Evolutionary conservation across 352 stramenopile species (phyloP).

Genomic region (Phytophthora rubi): DNA sequence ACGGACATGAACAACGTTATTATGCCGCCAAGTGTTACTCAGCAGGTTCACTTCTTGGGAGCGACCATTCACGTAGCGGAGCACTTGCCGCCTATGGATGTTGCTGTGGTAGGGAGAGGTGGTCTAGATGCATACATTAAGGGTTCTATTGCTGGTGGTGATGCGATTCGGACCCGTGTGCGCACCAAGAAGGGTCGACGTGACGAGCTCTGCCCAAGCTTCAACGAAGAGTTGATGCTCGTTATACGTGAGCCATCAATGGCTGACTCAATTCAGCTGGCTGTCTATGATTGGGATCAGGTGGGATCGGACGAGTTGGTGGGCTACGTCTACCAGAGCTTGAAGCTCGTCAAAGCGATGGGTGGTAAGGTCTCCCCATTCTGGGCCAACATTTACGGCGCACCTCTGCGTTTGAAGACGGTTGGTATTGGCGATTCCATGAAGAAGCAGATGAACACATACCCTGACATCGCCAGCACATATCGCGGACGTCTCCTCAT

Average conservation of each 20-base stretch:
- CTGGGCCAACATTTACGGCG: constrained; percentile 85
- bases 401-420: constrained; percentile 61
- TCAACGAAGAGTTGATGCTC: constrained; percentile 84
- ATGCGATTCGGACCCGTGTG: constrained; percentile 73
- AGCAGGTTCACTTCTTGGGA: constrained; percentile 78
- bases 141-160: constrained; percentile 58
- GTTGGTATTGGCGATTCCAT: constrained; percentile 64
- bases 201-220: constrained; percentile 69
- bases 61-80: constrained; percentile 74
- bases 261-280: constrained; percentile 76
- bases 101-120: constrained; percentile 61
- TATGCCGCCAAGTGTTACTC: constrained; percentile 77
- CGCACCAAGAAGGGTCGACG: constrained; percentile 79
- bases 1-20: constrained; percentile 71
- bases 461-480: constrained; percentile 79
- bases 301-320: constrained; percentile 79
- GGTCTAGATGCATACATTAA: constrained; percentile 81
- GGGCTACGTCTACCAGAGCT: constrained; percentile 70
- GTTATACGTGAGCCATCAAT: constrained; percentile 83
- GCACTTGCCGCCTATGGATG: constrained; percentile 79
- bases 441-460: constrained; percentile 89
- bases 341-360: constrained; percentile 77
- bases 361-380: constrained; percentile 60
- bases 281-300: constrained; percentile 82
- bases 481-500: constrained; percentile 87